Conservation (phyloP, 495 filamentous ascomycete species). For the Beverwykella pulmonaria region DNA sequence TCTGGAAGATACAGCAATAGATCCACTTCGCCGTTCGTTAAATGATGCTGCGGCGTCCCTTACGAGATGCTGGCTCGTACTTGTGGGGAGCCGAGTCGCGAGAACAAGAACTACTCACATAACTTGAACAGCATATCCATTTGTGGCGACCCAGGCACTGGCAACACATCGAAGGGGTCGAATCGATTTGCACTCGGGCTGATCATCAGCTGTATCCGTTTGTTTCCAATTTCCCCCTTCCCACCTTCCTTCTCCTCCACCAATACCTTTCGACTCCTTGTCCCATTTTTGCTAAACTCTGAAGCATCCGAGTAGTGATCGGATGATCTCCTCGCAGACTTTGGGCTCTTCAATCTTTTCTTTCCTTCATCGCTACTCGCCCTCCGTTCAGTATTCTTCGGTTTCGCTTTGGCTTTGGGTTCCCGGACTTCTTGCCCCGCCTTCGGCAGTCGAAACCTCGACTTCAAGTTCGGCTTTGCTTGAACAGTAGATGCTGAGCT, state of each 20-base stretch:
- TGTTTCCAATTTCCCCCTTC: neutral
- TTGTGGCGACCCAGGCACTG: constrained; percentile 26
- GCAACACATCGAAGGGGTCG: constrained; percentile 33
- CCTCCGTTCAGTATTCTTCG: neutral
- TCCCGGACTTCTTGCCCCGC: neutral
- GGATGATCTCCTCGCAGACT: neutral
- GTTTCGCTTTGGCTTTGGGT: neutral
- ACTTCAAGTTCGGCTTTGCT: constrained; percentile 20
- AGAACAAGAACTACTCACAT: constrained; percentile 10
- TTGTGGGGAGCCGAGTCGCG: too few species aligned
- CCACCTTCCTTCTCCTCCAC: neutral
- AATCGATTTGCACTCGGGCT: constrained; percentile 29
- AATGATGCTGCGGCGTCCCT: too few species aligned
- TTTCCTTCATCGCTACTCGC: neutral
- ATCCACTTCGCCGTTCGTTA: too few species aligned
- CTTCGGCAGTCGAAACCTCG: constrained; percentile 28
- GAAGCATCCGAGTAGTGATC: neutral
- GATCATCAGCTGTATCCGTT: constrained; percentile 6
- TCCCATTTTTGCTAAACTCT: neutral
- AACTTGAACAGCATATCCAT: constrained; percentile 28
- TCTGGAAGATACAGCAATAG: too few species aligned
- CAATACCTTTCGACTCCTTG: constrained; percentile 4
- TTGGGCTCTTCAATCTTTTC: neutral
- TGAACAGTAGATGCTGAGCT: constrained; percentile 30
- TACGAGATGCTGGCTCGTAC: too few species aligned